Conservation (phyloP, 192 early-diverging fungal species). For the Backusella tarrabulga region DNA sequence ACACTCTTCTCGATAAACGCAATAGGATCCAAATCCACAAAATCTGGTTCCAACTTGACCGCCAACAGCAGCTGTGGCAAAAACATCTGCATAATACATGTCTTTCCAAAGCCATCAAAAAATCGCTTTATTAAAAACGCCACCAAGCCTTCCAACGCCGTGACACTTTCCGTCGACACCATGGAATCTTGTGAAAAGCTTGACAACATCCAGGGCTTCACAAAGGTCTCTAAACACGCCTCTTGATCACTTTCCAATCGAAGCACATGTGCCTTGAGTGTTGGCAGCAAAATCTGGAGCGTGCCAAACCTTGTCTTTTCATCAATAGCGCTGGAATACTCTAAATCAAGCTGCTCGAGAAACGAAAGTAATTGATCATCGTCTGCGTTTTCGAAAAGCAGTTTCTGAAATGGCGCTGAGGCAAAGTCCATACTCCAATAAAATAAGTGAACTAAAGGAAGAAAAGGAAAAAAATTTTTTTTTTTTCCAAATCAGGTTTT, state of each 20-base stretch:
- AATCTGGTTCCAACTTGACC: conserved; percentile 29
- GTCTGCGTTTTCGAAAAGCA: conserved; percentile 21
- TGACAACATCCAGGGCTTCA: conserved; percentile 21
- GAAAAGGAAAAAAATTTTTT: no score
- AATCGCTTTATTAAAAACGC: conserved; percentile 17
- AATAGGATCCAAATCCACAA: conserved; percentile 32
- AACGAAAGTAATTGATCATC: conserved; percentile 12
- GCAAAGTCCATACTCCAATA: conserved; percentile 23
- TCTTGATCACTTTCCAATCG: conserved; percentile 13
- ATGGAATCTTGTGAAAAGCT: conserved; percentile 32
- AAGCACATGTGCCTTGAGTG: conserved; percentile 21
- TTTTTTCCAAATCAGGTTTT: no score
- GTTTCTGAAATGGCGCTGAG: conserved; percentile 18
- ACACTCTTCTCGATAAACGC: conserved; percentile 11
- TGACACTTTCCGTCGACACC: conserved; percentile 30
- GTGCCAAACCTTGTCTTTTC: conserved; percentile 34
- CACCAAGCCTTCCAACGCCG: conserved; percentile 5
- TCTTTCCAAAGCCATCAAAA: neutral
- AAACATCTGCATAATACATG: neutral
- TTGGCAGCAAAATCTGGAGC: conserved; percentile 29
- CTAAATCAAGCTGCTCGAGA: conserved; percentile 14
- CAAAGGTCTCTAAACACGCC: conserved; percentile 8
- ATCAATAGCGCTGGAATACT: conserved; percentile 14
- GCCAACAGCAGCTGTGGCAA: conserved; percentile 20
- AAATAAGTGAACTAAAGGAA: neutral